Percentiles rank a stretch among this genome's conserved stretches.
These are phyloP conservation scores for Vigna radiata DNA, from an alignment of 306 rosid species.

Conservation along the genomic window DNA sequence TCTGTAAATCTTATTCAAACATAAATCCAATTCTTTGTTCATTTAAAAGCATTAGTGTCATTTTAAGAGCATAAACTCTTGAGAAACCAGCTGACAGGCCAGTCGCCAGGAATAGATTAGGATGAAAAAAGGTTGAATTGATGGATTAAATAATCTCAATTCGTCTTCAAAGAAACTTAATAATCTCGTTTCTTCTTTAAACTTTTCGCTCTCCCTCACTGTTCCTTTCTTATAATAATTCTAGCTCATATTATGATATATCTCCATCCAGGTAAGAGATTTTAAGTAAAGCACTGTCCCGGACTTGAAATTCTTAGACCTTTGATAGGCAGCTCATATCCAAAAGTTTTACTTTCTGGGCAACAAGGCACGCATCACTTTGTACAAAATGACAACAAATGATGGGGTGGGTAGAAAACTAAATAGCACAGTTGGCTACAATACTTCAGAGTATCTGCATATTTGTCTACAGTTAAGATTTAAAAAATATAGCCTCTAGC, in stretches of 20 bases:
- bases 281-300: background rate
- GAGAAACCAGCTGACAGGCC: background rate
- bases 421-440: background rate
- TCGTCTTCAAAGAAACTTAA: background rate
- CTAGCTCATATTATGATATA: background rate
- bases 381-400: constrained; percentile 15
- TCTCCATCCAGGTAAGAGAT: background rate
- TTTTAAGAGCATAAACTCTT: background rate
- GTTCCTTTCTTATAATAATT: background rate
- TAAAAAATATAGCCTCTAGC: background rate
- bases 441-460: background rate
- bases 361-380: background rate
- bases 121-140: background rate
- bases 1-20: background rate
- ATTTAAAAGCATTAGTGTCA: background rate
- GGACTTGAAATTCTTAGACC: background rate
- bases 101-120: background rate
- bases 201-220: background rate
- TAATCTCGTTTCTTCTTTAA: background rate
- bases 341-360: constrained; percentile 11
- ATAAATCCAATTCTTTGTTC: background rate
- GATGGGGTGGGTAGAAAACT: background rate
- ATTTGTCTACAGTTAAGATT: constrained; percentile 20
- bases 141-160: background rate
- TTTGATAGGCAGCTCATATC: background rate